phyloP scores from a whole-genome alignment of 2,329 filamentous ascomycete genomes.

The Colletotrichum higginsianum region DNA sequence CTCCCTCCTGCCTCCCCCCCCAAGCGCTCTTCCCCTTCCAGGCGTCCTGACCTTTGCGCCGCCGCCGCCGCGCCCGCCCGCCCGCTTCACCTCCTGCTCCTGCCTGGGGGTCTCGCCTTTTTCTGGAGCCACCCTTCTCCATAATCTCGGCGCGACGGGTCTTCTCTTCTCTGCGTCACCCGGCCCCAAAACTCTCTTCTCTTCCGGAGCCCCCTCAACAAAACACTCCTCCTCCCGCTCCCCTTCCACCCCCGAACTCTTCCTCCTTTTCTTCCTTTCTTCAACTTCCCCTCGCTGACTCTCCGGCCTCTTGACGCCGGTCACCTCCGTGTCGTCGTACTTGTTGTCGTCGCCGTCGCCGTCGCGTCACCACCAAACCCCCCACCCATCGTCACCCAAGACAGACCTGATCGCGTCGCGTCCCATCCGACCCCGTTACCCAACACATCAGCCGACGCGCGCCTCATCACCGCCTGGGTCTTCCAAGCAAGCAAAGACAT shows the following conservation, averaged over 20 bases:
- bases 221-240: constrained; percentile 37
- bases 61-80: constrained; percentile 5
- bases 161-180: constrained; percentile 43
- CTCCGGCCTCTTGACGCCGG: constrained; percentile 21
- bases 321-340: constrained; percentile 6
- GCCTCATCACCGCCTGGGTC: background rate
- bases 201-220: constrained; percentile 44
- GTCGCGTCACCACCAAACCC: background rate
- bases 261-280: constrained; percentile 24
- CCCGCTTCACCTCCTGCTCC: constrained; percentile 17
- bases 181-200: constrained; percentile 43
- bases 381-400: background rate
- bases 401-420: constrained; percentile 32
- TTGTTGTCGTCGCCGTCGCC: background rate
- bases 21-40: background rate
- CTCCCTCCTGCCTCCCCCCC: background rate
- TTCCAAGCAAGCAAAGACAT: background rate
- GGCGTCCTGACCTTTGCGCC: constrained; percentile 14
- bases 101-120: constrained; percentile 35
- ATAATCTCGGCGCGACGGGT: constrained; percentile 43
- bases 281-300: constrained; percentile 22
- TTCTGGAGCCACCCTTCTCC: constrained; percentile 41
- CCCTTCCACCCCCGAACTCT: constrained; percentile 36
- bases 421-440: background rate
- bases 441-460: background rate